These are phyloP conservation scores for Kewa caespitosa DNA, from an alignment of 179 eudicot genomes.

Conservation along the genomic window DNA sequence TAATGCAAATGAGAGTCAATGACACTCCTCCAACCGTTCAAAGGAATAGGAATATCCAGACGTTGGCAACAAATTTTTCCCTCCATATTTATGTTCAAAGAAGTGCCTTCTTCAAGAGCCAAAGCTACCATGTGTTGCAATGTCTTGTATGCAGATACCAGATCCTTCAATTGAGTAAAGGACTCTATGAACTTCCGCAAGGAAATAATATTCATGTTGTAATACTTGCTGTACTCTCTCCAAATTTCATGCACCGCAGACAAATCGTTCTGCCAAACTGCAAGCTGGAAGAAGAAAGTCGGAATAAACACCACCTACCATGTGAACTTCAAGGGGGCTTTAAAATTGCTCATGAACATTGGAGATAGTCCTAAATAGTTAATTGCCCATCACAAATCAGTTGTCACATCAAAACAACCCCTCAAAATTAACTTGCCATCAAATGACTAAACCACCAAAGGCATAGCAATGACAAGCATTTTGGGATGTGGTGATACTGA, in stretches of 20 bases:
- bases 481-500: too few species aligned
- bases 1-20: constrained; percentile 22
- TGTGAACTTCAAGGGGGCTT: neutral
- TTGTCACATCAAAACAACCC: neutral
- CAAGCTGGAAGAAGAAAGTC: constrained; percentile 66
- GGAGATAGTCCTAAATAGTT: neutral
- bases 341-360: constrained; percentile 3
- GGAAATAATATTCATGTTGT: constrained; percentile 46
- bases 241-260: constrained; percentile 71
- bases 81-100: constrained; percentile 30
- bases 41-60: constrained; percentile 80
- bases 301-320: constrained; percentile 21
- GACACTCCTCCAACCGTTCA: constrained; percentile 23
- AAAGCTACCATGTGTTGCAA: constrained; percentile 71
- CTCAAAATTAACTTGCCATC: neutral
- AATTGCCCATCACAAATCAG: neutral
- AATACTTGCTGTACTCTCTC: constrained; percentile 61
- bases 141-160: constrained; percentile 56
- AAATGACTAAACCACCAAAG: neutral
- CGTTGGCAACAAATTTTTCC: constrained; percentile 40
- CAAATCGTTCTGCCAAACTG: constrained; percentile 77
- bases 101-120: constrained; percentile 39
- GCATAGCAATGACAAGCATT: too few species aligned
- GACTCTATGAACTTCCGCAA: constrained; percentile 68
- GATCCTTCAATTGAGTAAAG: constrained; percentile 63